Percentiles rank a stretch among this genome's conserved stretches.
Evolutionary conservation across 139 green algal genomes (phyloP).

Genomic region (Pleodorina starrii): DNA sequence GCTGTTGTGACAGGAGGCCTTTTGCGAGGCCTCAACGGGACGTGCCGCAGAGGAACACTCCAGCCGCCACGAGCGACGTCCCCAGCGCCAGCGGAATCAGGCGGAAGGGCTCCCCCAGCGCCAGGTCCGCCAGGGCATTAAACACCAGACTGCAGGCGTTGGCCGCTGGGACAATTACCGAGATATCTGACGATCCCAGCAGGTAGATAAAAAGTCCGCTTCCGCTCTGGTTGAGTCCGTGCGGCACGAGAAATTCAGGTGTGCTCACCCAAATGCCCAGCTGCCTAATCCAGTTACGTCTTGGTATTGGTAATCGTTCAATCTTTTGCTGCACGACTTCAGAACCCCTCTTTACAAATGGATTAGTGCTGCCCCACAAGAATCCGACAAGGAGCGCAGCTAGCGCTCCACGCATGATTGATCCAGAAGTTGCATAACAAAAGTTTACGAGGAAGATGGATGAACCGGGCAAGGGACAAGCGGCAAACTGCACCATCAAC

Average conservation of each 20-base stretch:
- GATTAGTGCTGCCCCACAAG: constrained; percentile 80
- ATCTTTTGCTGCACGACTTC: constrained; percentile 15
- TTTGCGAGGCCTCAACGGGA: not conserved
- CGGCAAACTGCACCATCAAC: too few species aligned
- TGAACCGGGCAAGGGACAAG: too few species aligned
- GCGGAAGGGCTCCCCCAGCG: constrained; percentile 71
- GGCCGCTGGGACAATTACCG: constrained; percentile 71
- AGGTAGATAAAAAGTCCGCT: constrained; percentile 70
- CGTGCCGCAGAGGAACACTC: constrained; percentile 75
- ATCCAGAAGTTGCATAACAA: not conserved
- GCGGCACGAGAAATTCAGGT: constrained; percentile 52
- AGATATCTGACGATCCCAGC: constrained; percentile 67
- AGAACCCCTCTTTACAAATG: constrained; percentile 71
- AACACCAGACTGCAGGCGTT: constrained; percentile 78
- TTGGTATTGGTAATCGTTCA: not conserved
- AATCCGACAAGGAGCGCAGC: constrained; percentile 63
- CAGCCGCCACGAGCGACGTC: constrained; percentile 64
- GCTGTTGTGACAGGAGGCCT: too few species aligned
- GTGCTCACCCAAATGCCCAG: constrained; percentile 32
- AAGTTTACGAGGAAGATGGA: too few species aligned
- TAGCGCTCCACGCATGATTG: not conserved
- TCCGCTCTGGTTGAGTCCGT: constrained; percentile 67
- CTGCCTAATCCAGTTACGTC: not conserved
- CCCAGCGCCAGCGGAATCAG: constrained; percentile 61
- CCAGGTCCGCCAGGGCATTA: constrained; percentile 76